These are phyloP conservation scores for Tardiomyces digboiensis DNA, from an alignment of 1,139 yeast genomes.

Conservation along the genomic window DNA sequence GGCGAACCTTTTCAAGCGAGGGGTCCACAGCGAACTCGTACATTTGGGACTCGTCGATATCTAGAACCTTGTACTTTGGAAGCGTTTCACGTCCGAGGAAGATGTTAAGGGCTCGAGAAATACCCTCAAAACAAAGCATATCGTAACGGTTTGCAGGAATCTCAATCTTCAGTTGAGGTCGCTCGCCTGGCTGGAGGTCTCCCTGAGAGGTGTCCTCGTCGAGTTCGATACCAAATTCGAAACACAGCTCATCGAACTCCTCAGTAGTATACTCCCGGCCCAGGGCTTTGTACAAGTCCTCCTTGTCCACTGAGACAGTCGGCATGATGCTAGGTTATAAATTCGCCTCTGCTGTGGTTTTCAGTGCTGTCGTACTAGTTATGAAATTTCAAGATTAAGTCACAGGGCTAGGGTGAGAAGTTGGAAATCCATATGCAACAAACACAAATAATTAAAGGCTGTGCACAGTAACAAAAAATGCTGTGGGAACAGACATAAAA, in stretches of 20 bases:
- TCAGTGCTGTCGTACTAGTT: not conserved
- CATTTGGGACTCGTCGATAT: slow-evolving; percentile 45
- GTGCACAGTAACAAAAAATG: too few relatives aligned
- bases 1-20: slow-evolving; percentile 68
- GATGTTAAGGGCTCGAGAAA: slow-evolving; percentile 89
- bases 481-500: too few relatives aligned
- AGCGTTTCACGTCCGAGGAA: slow-evolving; percentile 61
- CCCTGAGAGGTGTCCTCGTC: slow-evolving; percentile 70
- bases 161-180: slow-evolving; percentile 95
- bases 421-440: too few relatives aligned
- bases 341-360: not conserved
- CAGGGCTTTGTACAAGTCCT: slow-evolving; percentile 74
- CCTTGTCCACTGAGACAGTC: slow-evolving; percentile 91
- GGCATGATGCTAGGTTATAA: slow-evolving; percentile 71
- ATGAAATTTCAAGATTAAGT: not conserved
- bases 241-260: slow-evolving; percentile 95
- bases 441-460: too few relatives aligned
- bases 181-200: slow-evolving; percentile 41
- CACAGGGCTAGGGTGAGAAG: not conserved
- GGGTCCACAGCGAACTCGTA: slow-evolving; percentile 63
- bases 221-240: slow-evolving; percentile 94
- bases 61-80: slow-evolving; percentile 55
- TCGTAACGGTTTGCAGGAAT: slow-evolving; percentile 97
- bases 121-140: slow-evolving; percentile 96
- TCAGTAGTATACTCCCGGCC: slow-evolving; percentile 74